phyloP scores from a whole-genome alignment of 2,329 filamentous ascomycete genomes.

The Curvularia eragrostidis region DNA sequence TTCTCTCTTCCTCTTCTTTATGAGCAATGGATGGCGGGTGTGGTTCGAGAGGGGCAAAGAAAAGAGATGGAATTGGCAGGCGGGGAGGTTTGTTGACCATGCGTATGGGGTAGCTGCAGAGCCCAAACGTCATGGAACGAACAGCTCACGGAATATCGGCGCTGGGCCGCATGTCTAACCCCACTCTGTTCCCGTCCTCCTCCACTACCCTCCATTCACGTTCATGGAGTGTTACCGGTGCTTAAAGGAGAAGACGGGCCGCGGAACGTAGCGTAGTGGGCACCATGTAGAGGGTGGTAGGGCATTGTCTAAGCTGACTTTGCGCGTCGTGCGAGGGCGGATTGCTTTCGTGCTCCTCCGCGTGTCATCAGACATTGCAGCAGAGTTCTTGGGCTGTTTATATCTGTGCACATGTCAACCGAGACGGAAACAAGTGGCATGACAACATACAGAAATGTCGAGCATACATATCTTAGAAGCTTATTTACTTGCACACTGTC shows the following conservation, averaged over 20 bases:
- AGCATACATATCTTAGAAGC: not conserved
- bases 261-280: not conserved
- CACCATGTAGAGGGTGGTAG: not conserved
- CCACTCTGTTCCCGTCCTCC: slow-evolving; percentile 23
- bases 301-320: not conserved
- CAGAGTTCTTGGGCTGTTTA: not conserved
- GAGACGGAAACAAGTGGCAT: not conserved
- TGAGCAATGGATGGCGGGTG: not conserved
- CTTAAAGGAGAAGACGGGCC: slow-evolving; percentile 12
- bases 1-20: not conserved
- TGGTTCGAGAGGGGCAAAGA: not conserved
- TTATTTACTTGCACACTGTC: not conserved
- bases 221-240: slow-evolving; percentile 6
- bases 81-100: not conserved
- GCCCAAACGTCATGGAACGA: slow-evolving; percentile 25
- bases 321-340: not conserved
- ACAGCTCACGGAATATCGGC: slow-evolving; percentile 7
- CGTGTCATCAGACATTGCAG: not conserved
- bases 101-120: slow-evolving; percentile 1
- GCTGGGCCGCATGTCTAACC: slow-evolving; percentile 15
- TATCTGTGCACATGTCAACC: not conserved
- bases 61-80: not conserved
- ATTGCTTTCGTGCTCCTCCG: not conserved
- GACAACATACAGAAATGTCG: not conserved
- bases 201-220: not conserved